Conservation (phyloP, 2,329 filamentous ascomycete species). For the Penicillium occitanis region DNA sequence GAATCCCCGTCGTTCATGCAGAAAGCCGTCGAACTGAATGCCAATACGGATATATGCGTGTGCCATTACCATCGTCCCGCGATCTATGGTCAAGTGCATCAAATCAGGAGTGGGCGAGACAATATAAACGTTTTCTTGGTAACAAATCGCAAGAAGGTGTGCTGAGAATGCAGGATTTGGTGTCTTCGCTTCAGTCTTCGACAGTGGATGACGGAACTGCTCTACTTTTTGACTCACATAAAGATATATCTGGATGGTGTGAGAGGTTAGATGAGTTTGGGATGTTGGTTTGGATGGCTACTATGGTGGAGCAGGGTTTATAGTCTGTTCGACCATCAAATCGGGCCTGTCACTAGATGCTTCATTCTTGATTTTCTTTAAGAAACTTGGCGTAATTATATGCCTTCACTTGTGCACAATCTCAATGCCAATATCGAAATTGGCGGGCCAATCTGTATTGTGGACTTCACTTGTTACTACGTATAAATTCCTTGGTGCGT, state of each 20-base stretch:
- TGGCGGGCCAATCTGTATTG: neutral
- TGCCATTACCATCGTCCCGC: neutral
- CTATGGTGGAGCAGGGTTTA: conserved; percentile 6
- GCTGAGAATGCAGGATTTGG: conserved; percentile 4
- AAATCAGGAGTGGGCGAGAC: conserved; percentile 4
- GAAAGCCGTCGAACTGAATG: neutral
- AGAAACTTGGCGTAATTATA: neutral
- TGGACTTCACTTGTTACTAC: neutral
- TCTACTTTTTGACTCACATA: neutral
- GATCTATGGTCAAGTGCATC: conserved; percentile 10
- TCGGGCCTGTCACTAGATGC: neutral
- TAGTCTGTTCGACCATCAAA: neutral
- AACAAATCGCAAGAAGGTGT: neutral
- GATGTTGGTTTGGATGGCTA: conserved; percentile 11
- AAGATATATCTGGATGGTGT: conserved; percentile 5
- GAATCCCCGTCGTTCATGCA: neutral
- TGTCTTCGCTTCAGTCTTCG: neutral
- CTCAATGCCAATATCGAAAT: neutral
- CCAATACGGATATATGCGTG: neutral
- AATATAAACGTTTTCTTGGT: neutral
- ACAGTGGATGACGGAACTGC: neutral
- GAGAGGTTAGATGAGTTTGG: conserved; percentile 12
- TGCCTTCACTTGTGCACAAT: neutral
- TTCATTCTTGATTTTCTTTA: neutral
- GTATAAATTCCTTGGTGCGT: neutral